phyloP scores from a whole-genome alignment of 441 rosid species.

The Lepidium campestre region DNA sequence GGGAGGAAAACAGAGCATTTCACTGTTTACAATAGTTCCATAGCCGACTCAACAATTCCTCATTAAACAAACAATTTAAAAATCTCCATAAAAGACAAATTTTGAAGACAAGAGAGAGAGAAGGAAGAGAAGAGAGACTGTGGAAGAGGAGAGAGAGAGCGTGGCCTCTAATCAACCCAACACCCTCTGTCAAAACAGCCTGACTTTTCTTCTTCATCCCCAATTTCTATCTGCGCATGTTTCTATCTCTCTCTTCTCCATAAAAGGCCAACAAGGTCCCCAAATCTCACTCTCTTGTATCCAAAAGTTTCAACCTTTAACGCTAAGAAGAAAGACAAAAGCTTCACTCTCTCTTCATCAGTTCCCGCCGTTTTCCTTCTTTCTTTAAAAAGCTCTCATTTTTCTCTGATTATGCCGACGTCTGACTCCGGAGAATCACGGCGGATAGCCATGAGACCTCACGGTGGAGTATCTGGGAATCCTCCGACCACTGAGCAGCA shows the following conservation, averaged over 20 bases:
- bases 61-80: neutral
- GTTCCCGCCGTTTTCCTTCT: neutral
- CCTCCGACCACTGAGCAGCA: conserved; percentile 43
- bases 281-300: conserved; percentile 5
- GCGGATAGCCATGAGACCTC: conserved; percentile 18
- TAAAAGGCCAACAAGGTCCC: conserved; percentile 10
- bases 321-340: neutral
- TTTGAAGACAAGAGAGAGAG: neutral
- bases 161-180: conserved; percentile 28
- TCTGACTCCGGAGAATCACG: conserved; percentile 41
- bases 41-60: conserved; percentile 28
- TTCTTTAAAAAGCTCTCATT: neutral
- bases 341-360: neutral
- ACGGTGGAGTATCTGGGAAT: neutral
- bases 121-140: neutral
- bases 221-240: conserved; percentile 24
- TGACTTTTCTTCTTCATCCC: conserved; percentile 23
- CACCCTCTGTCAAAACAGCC: conserved; percentile 26
- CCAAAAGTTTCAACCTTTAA: conserved; percentile 10
- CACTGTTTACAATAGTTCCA: conserved; percentile 24
- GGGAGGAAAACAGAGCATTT: conserved; percentile 4
- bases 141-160: conserved; percentile 4
- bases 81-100: conserved; percentile 8
- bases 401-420: conserved; percentile 11
- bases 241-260: conserved; percentile 10